A percentile compares a stretch with the other conserved stretches of the same genome.
phyloP scores from a whole-genome alignment of 2,329 filamentous ascomycete genomes.

The Xenoacremonium recifei region DNA sequence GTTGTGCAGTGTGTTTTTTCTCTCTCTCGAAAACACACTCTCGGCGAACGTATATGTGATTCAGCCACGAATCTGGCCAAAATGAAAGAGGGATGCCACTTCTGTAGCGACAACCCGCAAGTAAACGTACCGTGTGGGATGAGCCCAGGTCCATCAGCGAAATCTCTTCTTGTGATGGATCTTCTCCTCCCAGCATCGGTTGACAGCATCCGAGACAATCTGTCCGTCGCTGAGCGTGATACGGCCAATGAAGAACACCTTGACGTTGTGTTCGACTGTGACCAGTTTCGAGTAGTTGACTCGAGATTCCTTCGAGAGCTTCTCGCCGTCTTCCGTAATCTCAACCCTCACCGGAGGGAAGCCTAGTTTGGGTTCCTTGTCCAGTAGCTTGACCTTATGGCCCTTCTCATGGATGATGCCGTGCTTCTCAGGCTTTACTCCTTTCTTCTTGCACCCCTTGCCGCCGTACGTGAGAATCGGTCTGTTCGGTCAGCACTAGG shows the following conservation, averaged over 20 bases:
- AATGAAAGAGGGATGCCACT: too few species aligned
- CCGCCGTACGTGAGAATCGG: conserved; percentile 56
- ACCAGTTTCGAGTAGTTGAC: conserved; percentile 58
- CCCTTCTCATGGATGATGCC: conserved; percentile 48
- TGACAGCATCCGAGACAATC: conserved; percentile 43
- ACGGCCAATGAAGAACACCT: conserved; percentile 56
- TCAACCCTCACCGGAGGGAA: conserved; percentile 45
- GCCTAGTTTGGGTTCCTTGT: conserved; percentile 46
- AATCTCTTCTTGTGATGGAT: conserved; percentile 31
- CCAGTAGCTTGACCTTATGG: conserved; percentile 30
- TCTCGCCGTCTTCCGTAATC: conserved; percentile 43
- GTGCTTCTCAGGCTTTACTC: conserved; percentile 51
- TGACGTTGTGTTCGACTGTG: conserved; percentile 57
- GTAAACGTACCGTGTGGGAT: too few species aligned
- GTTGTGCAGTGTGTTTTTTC: conserved; percentile 15
- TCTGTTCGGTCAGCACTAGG: conserved; percentile 30
- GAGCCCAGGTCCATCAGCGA: conserved; percentile 12
- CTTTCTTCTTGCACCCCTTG: conserved; percentile 51
- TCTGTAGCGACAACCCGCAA: too few species aligned
- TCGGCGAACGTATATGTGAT: conserved; percentile 31
- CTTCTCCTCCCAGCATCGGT: conserved; percentile 50
- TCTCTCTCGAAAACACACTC: conserved; percentile 11
- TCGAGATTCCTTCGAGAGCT: conserved; percentile 48
- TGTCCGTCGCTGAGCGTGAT: conserved; percentile 40
- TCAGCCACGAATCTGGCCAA: too few species aligned